Conservation (phyloP, 768 basidiomycete genomes). For the Lentinula guzmanii region DNA sequence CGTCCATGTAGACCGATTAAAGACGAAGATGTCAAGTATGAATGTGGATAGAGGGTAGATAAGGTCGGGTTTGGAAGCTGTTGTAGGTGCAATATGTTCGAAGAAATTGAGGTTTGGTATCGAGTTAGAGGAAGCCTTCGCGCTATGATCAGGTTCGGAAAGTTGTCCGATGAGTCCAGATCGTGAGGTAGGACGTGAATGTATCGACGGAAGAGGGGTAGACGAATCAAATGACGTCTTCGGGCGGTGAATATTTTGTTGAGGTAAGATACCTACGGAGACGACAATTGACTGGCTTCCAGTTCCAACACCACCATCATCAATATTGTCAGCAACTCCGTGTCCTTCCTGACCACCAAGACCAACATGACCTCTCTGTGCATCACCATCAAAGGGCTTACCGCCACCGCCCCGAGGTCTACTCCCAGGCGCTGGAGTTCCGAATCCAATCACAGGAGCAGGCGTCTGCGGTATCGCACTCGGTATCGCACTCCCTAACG, state of each 20-base stretch:
- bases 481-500: constrained; percentile 3
- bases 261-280: constrained; percentile 50
- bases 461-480: constrained; percentile 45
- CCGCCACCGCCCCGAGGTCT: constrained; percentile 16
- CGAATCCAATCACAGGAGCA: constrained; percentile 35
- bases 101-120: neutral
- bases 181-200: neutral
- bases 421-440: constrained; percentile 12
- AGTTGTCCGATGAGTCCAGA: neutral
- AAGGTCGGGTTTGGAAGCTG: constrained; percentile 25
- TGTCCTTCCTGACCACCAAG: neutral
- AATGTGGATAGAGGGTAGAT: constrained; percentile 74
- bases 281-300: constrained; percentile 61
- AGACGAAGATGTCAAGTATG: constrained; percentile 82
- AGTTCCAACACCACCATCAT: constrained; percentile 11
- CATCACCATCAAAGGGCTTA: neutral
- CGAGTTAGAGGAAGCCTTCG: neutral
- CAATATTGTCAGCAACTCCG: neutral
- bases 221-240: neutral
- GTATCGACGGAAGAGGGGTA: neutral
- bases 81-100: neutral
- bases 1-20: constrained; percentile 73
- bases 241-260: constrained; percentile 9
- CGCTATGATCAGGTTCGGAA: neutral
- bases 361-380: neutral